Conservation (phyloP, 208 protist species). For the Acanthamoeba healyi region DNA sequence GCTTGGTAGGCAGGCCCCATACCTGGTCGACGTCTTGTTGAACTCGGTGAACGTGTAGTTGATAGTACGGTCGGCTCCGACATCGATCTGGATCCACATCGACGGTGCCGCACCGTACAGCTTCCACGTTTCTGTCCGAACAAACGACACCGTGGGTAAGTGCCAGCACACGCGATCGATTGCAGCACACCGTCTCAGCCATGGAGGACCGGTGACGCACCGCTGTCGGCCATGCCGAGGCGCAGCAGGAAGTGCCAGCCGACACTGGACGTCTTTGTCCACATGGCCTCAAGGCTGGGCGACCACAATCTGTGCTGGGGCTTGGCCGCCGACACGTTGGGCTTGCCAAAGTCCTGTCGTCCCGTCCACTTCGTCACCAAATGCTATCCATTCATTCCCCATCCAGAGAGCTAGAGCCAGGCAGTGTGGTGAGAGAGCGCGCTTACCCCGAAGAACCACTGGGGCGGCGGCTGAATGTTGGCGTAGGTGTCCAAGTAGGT, state of each 20-base stretch:
- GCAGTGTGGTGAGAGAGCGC: neutral
- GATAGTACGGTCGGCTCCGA: neutral
- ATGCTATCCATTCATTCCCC: neutral
- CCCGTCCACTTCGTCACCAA: neutral
- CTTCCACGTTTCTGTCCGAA: slow-evolving; percentile 4
- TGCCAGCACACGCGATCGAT: neutral
- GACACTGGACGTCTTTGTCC: neutral
- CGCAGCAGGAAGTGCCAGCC: slow-evolving; percentile 24
- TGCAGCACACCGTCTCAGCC: neutral
- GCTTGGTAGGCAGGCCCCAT: neutral
- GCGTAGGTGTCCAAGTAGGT: slow-evolving; percentile 12
- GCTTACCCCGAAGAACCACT: neutral
- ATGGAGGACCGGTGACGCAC: too few species aligned
- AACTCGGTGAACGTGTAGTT: slow-evolving; percentile 4
- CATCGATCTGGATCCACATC: slow-evolving; percentile 9
- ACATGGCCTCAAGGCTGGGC: neutral
- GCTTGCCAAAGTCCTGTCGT: slow-evolving; percentile 29
- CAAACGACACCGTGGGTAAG: neutral
- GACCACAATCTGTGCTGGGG: neutral
- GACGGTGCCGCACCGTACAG: slow-evolving; percentile 3
- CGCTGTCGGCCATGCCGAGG: neutral
- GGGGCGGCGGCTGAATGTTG: neutral
- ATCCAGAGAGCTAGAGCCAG: neutral
- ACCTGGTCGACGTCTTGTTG: slow-evolving; percentile 23
- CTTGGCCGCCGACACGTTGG: neutral